These are phyloP conservation scores for Cornus suecica DNA, from an alignment of 148 eudicot species.

Conservation along the genomic window DNA sequence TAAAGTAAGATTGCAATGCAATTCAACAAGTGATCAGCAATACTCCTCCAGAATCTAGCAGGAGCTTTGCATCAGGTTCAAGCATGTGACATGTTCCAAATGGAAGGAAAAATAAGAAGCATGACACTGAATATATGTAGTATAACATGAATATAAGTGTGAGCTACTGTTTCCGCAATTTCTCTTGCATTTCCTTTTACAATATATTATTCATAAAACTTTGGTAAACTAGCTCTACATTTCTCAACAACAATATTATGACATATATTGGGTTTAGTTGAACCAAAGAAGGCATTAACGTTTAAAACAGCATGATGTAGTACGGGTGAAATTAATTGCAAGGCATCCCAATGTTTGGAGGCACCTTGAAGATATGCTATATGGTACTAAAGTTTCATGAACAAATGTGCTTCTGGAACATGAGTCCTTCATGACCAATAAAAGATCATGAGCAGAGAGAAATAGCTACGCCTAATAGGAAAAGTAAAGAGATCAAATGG, in stretches of 20 bases:
- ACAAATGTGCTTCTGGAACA: background rate
- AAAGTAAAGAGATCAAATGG: background rate
- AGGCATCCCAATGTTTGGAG: background rate
- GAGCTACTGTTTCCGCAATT: background rate
- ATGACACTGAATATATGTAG: no score
- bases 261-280: background rate
- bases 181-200: background rate
- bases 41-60: background rate
- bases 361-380: background rate
- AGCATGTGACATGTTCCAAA: background rate
- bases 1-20: background rate
- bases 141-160: background rate
- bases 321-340: background rate
- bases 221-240: background rate
- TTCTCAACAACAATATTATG: background rate
- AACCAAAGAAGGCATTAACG: background rate
- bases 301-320: background rate
- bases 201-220: no score
- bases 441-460: background rate
- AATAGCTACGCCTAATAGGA: background rate
- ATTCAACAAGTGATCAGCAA: background rate
- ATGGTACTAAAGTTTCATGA: background rate
- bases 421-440: background rate
- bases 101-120: background rate
- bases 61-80: background rate